Evolutionary conservation across 345 rosid species (phyloP).

Genomic region (Sapria himalayana): DNA sequence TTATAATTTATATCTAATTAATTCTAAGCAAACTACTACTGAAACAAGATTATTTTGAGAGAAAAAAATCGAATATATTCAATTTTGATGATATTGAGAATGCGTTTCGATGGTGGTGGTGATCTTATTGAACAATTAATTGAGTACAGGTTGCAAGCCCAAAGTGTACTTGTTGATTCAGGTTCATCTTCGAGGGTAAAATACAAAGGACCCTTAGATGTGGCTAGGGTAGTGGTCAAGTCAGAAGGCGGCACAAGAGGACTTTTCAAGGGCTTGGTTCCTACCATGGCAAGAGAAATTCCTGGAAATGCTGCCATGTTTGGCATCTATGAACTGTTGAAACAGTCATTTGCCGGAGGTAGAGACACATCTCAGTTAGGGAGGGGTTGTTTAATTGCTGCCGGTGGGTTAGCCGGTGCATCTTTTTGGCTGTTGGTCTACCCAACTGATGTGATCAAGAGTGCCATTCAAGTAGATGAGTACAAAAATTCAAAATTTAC

Average conservation of each 20-base stretch:
- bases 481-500: conserved; percentile 58
- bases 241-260: conserved; percentile 78
- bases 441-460: conserved; percentile 89
- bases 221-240: conserved; percentile 63
- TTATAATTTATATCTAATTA: too few relatives aligned
- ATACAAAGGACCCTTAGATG: conserved; percentile 92
- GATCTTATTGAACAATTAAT: too few relatives aligned
- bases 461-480: conserved; percentile 86
- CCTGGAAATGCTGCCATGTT: conserved; percentile 94
- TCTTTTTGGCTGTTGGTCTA: conserved; percentile 66
- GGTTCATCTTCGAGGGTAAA: conserved; percentile 32
- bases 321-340: conserved; percentile 61
- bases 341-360: conserved; percentile 71
- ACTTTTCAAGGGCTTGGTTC: conserved; percentile 81
- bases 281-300: conserved; percentile 79
- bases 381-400: conserved; percentile 53
- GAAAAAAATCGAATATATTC: too few relatives aligned
- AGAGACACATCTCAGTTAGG: conserved; percentile 73
- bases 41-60: too few relatives aligned
- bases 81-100: too few relatives aligned
- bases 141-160: conserved; percentile 75
- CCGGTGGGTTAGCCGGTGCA: conserved; percentile 91
- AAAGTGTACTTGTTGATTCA: conserved; percentile 42
- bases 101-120: too few relatives aligned
- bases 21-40: too few relatives aligned